These are phyloP conservation scores for Cercospora sp. DNA, from an alignment of 2,329 filamentous ascomycete genomes.

Conservation along the genomic window DNA sequence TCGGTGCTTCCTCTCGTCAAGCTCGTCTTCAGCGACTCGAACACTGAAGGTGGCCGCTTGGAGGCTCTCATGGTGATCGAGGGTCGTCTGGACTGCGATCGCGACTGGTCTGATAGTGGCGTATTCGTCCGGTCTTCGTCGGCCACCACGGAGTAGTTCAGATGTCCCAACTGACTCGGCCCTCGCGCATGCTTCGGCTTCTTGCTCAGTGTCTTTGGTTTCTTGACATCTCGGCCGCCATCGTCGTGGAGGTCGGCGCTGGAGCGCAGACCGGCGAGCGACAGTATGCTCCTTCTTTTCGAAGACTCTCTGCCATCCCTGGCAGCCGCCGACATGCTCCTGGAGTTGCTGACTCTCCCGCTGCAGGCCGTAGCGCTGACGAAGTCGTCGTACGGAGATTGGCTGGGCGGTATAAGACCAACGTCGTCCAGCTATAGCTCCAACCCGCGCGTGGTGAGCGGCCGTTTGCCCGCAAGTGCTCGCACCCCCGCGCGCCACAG, in stretches of 20 bases:
- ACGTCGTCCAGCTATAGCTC: conserved; percentile 14
- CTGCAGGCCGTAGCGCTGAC: neutral
- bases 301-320: conserved; percentile 36
- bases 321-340: conserved; percentile 23
- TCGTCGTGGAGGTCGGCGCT: conserved; percentile 26
- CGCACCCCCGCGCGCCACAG: neutral
- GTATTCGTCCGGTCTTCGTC: conserved; percentile 25
- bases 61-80: conserved; percentile 48
- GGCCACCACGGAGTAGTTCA: conserved; percentile 31
- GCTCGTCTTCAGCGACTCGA: conserved; percentile 57
- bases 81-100: conserved; percentile 30
- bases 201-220: conserved; percentile 27
- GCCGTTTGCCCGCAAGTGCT: conserved; percentile 2
- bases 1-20: conserved; percentile 53
- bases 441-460: neutral
- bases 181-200: conserved; percentile 32
- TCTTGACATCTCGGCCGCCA: conserved; percentile 17
- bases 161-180: conserved; percentile 25
- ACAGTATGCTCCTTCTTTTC: conserved; percentile 38
- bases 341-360: conserved; percentile 4
- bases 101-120: conserved; percentile 28
- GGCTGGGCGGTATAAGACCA: neutral
- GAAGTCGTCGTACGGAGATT: conserved; percentile 1
- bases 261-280: conserved; percentile 35
- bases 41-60: conserved; percentile 17